phyloP scores from a whole-genome alignment of 139 green algal species.

The Picochlorum sp. region DNA sequence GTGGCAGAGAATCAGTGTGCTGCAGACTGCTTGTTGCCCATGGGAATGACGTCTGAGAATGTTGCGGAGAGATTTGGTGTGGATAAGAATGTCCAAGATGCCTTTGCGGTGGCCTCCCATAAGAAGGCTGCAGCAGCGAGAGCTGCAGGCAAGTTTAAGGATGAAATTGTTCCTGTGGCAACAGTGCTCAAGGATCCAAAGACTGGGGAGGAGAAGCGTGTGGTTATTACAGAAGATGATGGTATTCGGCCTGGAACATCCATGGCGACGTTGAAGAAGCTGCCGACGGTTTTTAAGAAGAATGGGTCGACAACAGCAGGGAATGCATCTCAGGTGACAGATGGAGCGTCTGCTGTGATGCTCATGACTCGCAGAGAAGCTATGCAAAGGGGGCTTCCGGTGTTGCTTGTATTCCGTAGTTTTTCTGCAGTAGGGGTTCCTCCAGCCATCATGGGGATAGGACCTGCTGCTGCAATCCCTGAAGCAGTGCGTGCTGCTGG shows the following conservation, averaged over 20 bases:
- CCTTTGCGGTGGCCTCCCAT: slow-evolving; percentile 72
- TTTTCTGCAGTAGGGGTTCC: slow-evolving; percentile 90
- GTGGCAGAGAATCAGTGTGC: slow-evolving; percentile 59
- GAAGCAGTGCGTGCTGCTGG: slow-evolving; percentile 71
- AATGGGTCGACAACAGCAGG: slow-evolving; percentile 88
- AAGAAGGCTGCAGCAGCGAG: slow-evolving; percentile 72
- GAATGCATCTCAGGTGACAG: slow-evolving; percentile 87
- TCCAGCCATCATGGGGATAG: slow-evolving; percentile 94
- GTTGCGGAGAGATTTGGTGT: slow-evolving; percentile 86
- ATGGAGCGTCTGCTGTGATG: slow-evolving; percentile 84
- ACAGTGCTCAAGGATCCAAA: slow-evolving; percentile 81
- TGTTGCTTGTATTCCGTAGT: slow-evolving; percentile 85
- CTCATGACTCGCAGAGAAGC: slow-evolving; percentile 92
- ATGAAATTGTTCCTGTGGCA: slow-evolving; percentile 92
- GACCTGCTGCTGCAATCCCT: slow-evolving; percentile 91
- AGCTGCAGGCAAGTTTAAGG: slow-evolving; percentile 71
- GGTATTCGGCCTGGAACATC: slow-evolving; percentile 75
- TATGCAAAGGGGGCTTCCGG: slow-evolving; percentile 59
- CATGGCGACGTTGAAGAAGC: slow-evolving; percentile 50
- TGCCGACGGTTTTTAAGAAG: slow-evolving; percentile 90
- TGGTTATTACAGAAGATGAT: slow-evolving; percentile 80
- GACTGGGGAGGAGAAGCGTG: slow-evolving; percentile 58
- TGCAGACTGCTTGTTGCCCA: slow-evolving; percentile 89
- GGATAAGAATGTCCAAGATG: slow-evolving; percentile 64
- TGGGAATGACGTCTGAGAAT: slow-evolving; percentile 95